Percentiles rank a stretch among this genome's conserved stretches.
Evolutionary conservation across 129 eudicot genomes (phyloP).

Genomic region (Tanacetum coccineum): DNA sequence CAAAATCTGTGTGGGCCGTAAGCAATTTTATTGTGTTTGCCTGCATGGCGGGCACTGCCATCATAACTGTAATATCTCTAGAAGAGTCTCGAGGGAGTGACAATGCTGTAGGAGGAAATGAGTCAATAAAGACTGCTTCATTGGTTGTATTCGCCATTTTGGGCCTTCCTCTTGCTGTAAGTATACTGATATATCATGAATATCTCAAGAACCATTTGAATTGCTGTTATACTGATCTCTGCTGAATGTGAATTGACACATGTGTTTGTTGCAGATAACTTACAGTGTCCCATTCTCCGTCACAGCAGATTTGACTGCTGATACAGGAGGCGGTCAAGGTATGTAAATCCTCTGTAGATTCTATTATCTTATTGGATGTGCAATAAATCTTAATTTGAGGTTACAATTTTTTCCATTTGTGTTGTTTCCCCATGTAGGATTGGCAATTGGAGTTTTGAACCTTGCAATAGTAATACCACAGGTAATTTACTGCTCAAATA

Average conservation of each 20-base stretch:
- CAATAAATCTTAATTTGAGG: background rate
- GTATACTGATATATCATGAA: conserved; percentile 17
- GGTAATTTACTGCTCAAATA: conserved; percentile 39
- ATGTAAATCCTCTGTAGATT: background rate
- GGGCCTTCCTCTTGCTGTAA: conserved; percentile 94
- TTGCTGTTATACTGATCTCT: background rate
- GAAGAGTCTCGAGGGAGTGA: conserved; percentile 54
- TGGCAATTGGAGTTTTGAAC: conserved; percentile 95
- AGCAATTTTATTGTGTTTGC: conserved; percentile 86
- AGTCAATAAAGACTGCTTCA: conserved; percentile 63
- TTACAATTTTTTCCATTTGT: background rate
- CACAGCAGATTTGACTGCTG: conserved; percentile 90
- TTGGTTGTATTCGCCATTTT: conserved; percentile 77
- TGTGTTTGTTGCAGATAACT: conserved; percentile 62
- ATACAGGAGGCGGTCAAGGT: conserved; percentile 98
- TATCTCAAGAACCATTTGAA: conserved; percentile 3
- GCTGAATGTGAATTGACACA: conserved; percentile 3
- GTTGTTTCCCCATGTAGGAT: conserved; percentile 44
- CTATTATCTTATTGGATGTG: conserved; percentile 9
- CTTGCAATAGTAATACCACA: conserved; percentile 95
- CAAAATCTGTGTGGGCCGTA: conserved; percentile 81
- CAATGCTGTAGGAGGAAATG: conserved; percentile 53
- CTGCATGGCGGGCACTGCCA: conserved; percentile 89
- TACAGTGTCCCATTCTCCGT: conserved; percentile 95
- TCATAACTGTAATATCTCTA: conserved; percentile 65